Evolutionary conservation across 345 rosid species (phyloP).

Genomic region (Sonneratia caseolaris): DNA sequence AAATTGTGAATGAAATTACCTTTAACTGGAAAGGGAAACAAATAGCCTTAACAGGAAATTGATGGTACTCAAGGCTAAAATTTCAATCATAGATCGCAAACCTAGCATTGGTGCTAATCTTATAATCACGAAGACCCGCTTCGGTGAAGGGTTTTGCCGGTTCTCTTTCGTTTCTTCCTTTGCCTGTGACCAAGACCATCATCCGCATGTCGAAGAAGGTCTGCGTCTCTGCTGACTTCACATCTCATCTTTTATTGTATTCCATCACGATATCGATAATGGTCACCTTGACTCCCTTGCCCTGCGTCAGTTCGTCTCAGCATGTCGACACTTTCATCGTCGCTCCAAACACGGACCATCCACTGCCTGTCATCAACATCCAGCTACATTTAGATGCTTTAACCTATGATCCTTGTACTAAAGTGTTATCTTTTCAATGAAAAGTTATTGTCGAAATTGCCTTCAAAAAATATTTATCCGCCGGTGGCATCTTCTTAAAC

Average conservation of each 20-base stretch:
- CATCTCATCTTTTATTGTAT: background rate
- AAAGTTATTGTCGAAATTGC: conserved; percentile 7
- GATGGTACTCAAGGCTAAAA: conserved; percentile 23
- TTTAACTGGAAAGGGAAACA: too few species aligned
- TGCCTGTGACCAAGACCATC: conserved; percentile 18
- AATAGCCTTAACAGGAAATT: too few species aligned
- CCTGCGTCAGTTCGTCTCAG: conserved; percentile 23
- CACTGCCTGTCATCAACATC: background rate
- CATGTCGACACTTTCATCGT: conserved; percentile 34
- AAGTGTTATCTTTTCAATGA: too few species aligned
- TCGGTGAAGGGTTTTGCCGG: conserved; percentile 25
- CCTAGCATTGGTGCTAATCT: conserved; percentile 26
- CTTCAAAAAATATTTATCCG: conserved; percentile 21
- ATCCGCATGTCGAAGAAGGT: conserved; percentile 28
- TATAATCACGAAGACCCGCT: conserved; percentile 31
- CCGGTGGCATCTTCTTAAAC: conserved; percentile 24
- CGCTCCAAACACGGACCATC: conserved; percentile 23
- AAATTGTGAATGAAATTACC: too few species aligned
- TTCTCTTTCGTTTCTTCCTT: conserved; percentile 32
- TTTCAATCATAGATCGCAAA: conserved; percentile 42
- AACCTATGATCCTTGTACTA: background rate
- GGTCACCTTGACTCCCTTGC: conserved; percentile 17
- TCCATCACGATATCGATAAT: conserved; percentile 11
- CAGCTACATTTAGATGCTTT: background rate
- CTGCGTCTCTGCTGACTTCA: conserved; percentile 20